Percentiles rank a stretch among this genome's conserved stretches.
Evolutionary conservation across 441 rosid genomes (phyloP).

Genomic region (Adansonia grandidieri): DNA sequence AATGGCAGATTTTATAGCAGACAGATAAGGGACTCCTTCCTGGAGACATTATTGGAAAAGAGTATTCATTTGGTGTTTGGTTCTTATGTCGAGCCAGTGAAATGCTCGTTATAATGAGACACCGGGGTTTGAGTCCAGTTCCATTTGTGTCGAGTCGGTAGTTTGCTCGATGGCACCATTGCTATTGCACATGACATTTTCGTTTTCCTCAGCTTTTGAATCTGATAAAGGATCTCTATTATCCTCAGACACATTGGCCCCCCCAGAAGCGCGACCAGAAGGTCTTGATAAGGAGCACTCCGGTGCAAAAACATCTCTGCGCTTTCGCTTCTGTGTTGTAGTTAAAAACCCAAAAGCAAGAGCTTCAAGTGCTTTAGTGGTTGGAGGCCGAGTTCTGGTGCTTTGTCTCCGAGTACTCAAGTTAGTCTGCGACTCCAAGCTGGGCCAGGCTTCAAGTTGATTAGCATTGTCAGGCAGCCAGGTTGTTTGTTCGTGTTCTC

Average conservation of each 20-base stretch:
- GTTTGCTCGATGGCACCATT: slow-evolving; percentile 27
- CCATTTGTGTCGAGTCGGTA: slow-evolving; percentile 19
- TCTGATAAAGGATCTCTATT: slow-evolving; percentile 17
- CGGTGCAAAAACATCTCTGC: slow-evolving; percentile 27
- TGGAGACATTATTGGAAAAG: neutral
- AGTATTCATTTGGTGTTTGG: neutral
- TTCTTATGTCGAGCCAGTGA: slow-evolving; percentile 16
- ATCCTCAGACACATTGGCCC: slow-evolving; percentile 27
- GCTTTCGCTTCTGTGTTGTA: slow-evolving; percentile 45
- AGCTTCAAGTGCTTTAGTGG: slow-evolving; percentile 61
- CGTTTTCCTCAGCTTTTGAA: slow-evolving; percentile 34
- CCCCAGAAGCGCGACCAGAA: slow-evolving; percentile 36
- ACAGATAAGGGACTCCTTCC: neutral
- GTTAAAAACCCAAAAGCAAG: slow-evolving; percentile 44
- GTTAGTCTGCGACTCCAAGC: slow-evolving; percentile 31
- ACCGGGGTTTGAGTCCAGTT: slow-evolving; percentile 11
- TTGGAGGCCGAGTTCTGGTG: slow-evolving; percentile 50
- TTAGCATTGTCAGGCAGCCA: slow-evolving; percentile 23
- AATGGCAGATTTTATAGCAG: neutral
- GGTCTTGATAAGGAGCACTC: slow-evolving; percentile 30
- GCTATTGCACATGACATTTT: slow-evolving; percentile 29
- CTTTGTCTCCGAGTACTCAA: slow-evolving; percentile 45
- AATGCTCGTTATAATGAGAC: neutral
- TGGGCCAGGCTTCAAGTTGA: slow-evolving; percentile 22
- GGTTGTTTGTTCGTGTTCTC: slow-evolving; percentile 29